phyloP scores from a whole-genome alignment of 345 rosid species.

The Eucalyptus decipiens region DNA sequence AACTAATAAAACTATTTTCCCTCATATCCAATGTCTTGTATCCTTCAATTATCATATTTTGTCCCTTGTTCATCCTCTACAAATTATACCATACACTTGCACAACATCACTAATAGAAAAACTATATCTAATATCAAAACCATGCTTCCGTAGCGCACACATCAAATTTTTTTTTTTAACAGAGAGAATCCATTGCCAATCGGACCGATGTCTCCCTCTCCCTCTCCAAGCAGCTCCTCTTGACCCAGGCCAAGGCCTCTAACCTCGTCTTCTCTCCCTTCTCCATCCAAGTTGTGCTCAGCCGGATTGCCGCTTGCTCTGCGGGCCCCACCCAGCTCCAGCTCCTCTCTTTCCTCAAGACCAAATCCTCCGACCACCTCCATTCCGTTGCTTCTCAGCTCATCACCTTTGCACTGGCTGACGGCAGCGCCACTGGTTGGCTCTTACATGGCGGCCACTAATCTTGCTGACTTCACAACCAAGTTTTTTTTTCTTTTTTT shows the following conservation, averaged over 20 bases:
- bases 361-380: constrained; percentile 43
- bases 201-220: constrained; percentile 53
- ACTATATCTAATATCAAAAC: no score
- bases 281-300: constrained; percentile 55
- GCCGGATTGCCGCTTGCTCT: constrained; percentile 62
- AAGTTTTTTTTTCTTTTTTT: neutral
- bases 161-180: no score
- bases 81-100: no score
- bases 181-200: constrained; percentile 26
- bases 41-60: no score
- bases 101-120: no score
- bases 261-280: constrained; percentile 68
- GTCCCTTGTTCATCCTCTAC: no score
- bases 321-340: constrained; percentile 50
- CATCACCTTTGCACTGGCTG: constrained; percentile 46
- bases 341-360: constrained; percentile 63
- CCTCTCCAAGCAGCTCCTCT: constrained; percentile 31
- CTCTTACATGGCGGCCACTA: constrained; percentile 5
- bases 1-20: no score
- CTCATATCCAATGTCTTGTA: no score
- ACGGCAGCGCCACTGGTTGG: constrained; percentile 54
- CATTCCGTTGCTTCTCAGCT: constrained; percentile 44
- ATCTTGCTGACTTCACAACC: neutral
- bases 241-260: constrained; percentile 28
- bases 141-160: no score